Conservation (phyloP, 768 basidiomycete species). For the Rhizopogon vinicolor region DNA sequence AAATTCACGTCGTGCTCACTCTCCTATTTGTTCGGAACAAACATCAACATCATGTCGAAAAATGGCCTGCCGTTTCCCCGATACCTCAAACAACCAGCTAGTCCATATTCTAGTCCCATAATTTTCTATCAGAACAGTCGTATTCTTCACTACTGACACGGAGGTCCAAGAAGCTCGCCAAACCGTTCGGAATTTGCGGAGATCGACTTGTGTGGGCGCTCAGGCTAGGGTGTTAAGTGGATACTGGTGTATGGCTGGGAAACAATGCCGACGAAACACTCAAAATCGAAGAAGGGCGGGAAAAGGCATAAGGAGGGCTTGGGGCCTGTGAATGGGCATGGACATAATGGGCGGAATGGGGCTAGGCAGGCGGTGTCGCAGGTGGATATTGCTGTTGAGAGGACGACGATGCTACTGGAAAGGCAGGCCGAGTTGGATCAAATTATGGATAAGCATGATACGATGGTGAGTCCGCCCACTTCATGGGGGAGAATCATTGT, state of each 20-base stretch:
- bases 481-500: not conserved
- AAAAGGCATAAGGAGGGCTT: constrained; percentile 5
- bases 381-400: constrained; percentile 29
- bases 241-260: not conserved
- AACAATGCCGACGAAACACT: constrained; percentile 19
- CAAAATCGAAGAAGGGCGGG: constrained; percentile 8
- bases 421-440: constrained; percentile 56
- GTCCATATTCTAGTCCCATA: not conserved
- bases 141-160: not conserved
- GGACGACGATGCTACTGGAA: constrained; percentile 46
- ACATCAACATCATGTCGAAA: constrained; percentile 31
- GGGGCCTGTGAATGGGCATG: constrained; percentile 8
- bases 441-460: constrained; percentile 66
- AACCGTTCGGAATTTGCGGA: constrained; percentile 64
- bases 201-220: constrained; percentile 40
- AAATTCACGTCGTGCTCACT: constrained; percentile 5
- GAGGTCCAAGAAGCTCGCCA: constrained; percentile 51
- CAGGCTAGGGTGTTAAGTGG: not conserved
- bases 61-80: constrained; percentile 24
- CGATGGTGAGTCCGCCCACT: constrained; percentile 49
- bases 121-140: constrained; percentile 9
- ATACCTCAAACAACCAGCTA: constrained; percentile 14
- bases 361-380: constrained; percentile 4
- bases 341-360: constrained; percentile 1
- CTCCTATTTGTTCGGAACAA: constrained; percentile 27